Evolutionary conservation across 768 basidiomycete species (phyloP).

Genomic region (Tulasnella sp.): DNA sequence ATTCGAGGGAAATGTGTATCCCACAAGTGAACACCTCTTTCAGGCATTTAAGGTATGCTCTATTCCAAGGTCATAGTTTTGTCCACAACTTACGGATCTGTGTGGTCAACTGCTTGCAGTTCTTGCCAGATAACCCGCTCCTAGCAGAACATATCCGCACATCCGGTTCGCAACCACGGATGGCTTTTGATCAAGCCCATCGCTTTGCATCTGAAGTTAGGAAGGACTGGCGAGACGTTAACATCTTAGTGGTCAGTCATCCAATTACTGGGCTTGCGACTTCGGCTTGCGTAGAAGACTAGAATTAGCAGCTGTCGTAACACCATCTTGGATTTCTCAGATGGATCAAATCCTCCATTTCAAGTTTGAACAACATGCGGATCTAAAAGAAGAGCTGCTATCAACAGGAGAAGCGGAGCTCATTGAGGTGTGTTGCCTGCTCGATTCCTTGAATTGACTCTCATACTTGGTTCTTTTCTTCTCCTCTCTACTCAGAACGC

Average conservation of each 20-base stretch:
- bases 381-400: conserved; percentile 13
- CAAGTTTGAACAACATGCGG: conserved; percentile 19
- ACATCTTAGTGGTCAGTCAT: conserved; percentile 4
- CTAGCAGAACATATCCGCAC: conserved; percentile 21
- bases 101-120: conserved; percentile 7
- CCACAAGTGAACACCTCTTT: conserved; percentile 20
- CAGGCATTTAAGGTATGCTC: conserved; percentile 5
- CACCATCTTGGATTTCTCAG: too few species aligned
- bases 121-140: conserved; percentile 9
- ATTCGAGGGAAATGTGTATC: conserved; percentile 17
- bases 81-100: too few species aligned
- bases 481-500: background rate
- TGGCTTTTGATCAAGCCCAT: background rate
- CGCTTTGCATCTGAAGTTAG: background rate
- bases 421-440: conserved; percentile 13
- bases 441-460: background rate
- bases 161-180: background rate
- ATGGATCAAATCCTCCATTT: conserved; percentile 17
- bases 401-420: conserved; percentile 18
- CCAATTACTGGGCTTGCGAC: too few species aligned
- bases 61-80: background rate
- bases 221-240: conserved; percentile 16
- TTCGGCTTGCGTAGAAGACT: too few species aligned
- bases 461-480: too few species aligned
- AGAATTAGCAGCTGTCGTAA: too few species aligned